Evolutionary conservation across 2,329 filamentous ascomycete genomes (phyloP).

Genomic region (Aspergillus viridinutans): DNA sequence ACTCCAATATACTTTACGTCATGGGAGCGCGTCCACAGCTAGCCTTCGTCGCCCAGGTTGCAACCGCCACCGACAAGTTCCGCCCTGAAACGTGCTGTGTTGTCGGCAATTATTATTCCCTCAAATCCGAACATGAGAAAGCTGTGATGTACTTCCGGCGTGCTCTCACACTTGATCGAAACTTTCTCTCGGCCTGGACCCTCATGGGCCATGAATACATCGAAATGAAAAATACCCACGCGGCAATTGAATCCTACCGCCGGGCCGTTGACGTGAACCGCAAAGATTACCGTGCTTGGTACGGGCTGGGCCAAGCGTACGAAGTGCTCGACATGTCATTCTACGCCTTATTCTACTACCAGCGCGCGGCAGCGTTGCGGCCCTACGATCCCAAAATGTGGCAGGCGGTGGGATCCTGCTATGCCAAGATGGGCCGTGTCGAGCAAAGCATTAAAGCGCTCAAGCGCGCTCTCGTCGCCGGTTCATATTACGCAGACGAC

Average conservation of each 20-base stretch:
- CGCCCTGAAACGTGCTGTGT: constrained; percentile 95
- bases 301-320: constrained; percentile 93
- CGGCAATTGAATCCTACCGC: constrained; percentile 93
- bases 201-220: constrained; percentile 99
- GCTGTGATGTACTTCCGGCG: constrained; percentile 96
- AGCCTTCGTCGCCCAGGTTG: constrained; percentile 86
- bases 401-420: constrained; percentile 89
- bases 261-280: constrained; percentile 93
- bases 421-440: constrained; percentile 81
- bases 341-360: constrained; percentile 96
- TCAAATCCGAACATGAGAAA: constrained; percentile 94
- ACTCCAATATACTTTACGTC: constrained; percentile 96
- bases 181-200: constrained; percentile 93
- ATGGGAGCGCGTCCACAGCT: constrained; percentile 83
- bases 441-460: constrained; percentile 92
- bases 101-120: constrained; percentile 93
- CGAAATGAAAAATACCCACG: constrained; percentile 97
- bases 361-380: constrained; percentile 86
- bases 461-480: constrained; percentile 84
- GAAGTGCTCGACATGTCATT: constrained; percentile 98
- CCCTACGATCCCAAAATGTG: constrained; percentile 99
- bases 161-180: constrained; percentile 82
- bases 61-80: constrained; percentile 89
- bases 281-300: constrained; percentile 96
- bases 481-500: constrained; percentile 67